Conservation (phyloP, 2,329 filamentous ascomycete species). For the Lasiodiplodia sp. region DNA sequence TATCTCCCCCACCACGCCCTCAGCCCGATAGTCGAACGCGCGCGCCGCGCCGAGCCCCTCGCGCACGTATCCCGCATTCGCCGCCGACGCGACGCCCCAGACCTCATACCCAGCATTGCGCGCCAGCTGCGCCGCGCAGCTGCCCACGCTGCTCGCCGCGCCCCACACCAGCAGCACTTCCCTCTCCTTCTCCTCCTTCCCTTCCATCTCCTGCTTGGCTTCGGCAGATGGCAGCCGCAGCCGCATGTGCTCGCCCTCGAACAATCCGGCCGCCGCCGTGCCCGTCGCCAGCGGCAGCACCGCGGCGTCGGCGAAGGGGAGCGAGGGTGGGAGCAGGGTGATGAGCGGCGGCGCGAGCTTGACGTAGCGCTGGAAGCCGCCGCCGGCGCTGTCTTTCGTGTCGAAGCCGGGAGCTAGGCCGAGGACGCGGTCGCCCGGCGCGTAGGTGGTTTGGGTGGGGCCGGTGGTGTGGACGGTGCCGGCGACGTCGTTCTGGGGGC, state of each 20-base stretch:
- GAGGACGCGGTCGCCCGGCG: constrained; percentile 36
- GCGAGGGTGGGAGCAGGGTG: constrained; percentile 42
- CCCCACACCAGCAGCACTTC: constrained; percentile 48
- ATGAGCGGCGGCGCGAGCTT: constrained; percentile 37
- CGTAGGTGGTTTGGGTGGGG: neutral
- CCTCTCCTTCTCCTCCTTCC: constrained; percentile 4
- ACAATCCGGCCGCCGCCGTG: constrained; percentile 54
- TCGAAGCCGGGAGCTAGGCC: constrained; percentile 36
- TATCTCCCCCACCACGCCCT: constrained; percentile 44
- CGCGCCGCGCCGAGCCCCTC: constrained; percentile 39
- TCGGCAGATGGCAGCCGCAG: constrained; percentile 46
- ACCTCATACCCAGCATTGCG: constrained; percentile 44
- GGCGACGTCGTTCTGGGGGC: constrained; percentile 40
- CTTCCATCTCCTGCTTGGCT: constrained; percentile 37
- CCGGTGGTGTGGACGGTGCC: constrained; percentile 47
- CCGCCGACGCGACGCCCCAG: constrained; percentile 40
- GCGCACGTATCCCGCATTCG: constrained; percentile 43
- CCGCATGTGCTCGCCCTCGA: constrained; percentile 47
- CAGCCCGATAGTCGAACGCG: constrained; percentile 44
- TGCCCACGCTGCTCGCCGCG: constrained; percentile 45
- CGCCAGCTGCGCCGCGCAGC: constrained; percentile 44
- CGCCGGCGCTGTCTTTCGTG: constrained; percentile 45
- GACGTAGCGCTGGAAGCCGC: constrained; percentile 32
- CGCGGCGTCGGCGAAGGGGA: constrained; percentile 47
- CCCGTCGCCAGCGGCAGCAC: constrained; percentile 55